Evolutionary conservation across 1,139 yeast species (phyloP).

Genomic region (Kodamaea derodonti): DNA sequence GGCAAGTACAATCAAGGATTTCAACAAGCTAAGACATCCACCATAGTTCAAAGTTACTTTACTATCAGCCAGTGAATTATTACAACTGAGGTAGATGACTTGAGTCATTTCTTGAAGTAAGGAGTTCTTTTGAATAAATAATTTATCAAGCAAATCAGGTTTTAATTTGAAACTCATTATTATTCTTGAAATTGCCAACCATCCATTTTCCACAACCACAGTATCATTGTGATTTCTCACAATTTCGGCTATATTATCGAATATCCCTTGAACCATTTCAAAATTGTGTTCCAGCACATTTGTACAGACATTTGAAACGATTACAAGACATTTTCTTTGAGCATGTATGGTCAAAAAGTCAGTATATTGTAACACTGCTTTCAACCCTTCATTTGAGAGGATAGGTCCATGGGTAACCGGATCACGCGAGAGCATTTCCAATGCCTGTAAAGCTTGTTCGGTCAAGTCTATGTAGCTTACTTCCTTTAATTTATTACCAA

Average conservation of each 20-base stretch:
- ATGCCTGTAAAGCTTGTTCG: constrained; percentile 82
- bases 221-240: constrained; percentile 58
- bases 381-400: constrained; percentile 57
- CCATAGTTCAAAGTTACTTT: constrained; percentile 25
- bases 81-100: constrained; percentile 27
- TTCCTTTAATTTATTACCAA: constrained; percentile 67
- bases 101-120: constrained; percentile 26
- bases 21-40: constrained; percentile 38
- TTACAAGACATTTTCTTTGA: constrained; percentile 75
- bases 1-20: constrained; percentile 37
- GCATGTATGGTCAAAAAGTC: constrained; percentile 91
- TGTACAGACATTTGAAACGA: constrained; percentile 74
- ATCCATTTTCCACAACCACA: constrained; percentile 63
- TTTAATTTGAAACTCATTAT: constrained; percentile 49
- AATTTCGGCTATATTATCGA: constrained; percentile 60
- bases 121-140: constrained; percentile 31
- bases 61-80: constrained; percentile 17
- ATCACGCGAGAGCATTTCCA: constrained; percentile 63
- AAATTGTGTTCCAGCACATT: constrained; percentile 44
- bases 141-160: constrained; percentile 42
- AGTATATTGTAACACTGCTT: constrained; percentile 66
- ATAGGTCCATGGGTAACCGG: constrained; percentile 48
- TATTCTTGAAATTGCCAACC: constrained; percentile 64
- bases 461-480: constrained; percentile 86
- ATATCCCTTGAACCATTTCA: constrained; percentile 49